Conservation (phyloP, 2,329 filamentous ascomycete genomes). For the Fusarium beomiforme region DNA sequence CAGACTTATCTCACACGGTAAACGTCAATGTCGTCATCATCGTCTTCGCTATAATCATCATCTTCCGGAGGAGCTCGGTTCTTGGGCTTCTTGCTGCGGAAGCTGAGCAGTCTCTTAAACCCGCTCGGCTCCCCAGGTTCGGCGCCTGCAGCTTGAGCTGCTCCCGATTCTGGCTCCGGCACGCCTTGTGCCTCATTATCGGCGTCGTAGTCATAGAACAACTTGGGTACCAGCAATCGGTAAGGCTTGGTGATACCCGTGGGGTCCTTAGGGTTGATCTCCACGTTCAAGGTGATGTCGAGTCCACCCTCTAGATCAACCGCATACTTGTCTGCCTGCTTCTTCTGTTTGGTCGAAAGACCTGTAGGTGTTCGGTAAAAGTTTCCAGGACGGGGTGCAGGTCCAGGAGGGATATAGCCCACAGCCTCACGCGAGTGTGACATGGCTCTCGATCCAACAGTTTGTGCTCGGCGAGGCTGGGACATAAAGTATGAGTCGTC, state of each 20-base stretch:
- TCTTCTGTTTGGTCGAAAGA: conserved; percentile 69
- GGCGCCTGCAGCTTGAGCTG: conserved; percentile 16
- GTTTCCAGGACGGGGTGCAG: conserved; percentile 43
- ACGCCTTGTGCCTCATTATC: conserved; percentile 55
- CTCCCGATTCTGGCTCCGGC: conserved; percentile 32
- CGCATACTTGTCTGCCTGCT: conserved; percentile 62
- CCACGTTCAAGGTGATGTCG: conserved; percentile 88
- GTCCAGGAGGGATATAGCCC: conserved; percentile 34
- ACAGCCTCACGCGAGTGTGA: conserved; percentile 42
- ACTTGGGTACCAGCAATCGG: conserved; percentile 81
- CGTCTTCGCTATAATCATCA: conserved; percentile 43
- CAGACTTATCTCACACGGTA: conserved; percentile 31
- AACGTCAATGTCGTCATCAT: conserved; percentile 37
- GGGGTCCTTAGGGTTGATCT: conserved; percentile 86
- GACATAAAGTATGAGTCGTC: conserved; percentile 68
- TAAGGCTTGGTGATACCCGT: conserved; percentile 90
- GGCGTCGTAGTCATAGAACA: conserved; percentile 68
- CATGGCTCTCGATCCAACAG: conserved; percentile 44
- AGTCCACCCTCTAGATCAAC: conserved; percentile 86
- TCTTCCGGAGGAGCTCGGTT: conserved; percentile 33
- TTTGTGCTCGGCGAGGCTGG: conserved; percentile 46
- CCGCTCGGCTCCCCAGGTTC: conserved; percentile 46
- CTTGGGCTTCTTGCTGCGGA: conserved; percentile 52
- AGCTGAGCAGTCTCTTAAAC: conserved; percentile 58
- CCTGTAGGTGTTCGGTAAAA: conserved; percentile 79